Conservation (phyloP, 306 rosid species). For the Dryas octopetala region DNA sequence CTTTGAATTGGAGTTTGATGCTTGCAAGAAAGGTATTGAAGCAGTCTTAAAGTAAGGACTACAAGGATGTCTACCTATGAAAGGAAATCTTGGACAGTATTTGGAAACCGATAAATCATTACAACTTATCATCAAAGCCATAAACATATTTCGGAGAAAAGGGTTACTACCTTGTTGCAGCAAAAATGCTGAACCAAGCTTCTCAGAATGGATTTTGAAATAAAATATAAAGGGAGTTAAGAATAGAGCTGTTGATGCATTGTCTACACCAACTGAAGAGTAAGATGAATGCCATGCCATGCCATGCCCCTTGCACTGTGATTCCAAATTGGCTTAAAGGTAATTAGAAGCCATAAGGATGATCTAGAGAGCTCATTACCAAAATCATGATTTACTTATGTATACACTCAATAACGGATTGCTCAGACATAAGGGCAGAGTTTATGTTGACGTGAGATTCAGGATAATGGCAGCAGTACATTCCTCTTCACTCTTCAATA, state of each 20-base stretch:
- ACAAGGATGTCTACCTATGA: background rate
- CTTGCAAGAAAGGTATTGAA: background rate
- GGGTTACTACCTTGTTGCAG: background rate
- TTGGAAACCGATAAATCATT: background rate
- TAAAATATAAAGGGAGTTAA: background rate
- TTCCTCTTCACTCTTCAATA: no score
- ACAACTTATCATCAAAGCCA: background rate
- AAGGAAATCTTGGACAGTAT: background rate
- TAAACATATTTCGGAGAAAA: background rate
- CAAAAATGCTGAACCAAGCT: background rate
- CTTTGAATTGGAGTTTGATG: no score
- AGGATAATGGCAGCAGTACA: no score
- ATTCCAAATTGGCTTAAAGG: background rate
- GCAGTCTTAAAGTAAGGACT: background rate
- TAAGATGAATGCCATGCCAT: background rate
- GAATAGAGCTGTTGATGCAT: background rate
- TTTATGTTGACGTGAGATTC: no score
- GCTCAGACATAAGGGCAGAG: no score
- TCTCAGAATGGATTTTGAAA: background rate
- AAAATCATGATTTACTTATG: no score
- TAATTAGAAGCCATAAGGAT: no score
- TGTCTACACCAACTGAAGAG: background rate
- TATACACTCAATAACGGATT: no score
- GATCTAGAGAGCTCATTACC: no score
- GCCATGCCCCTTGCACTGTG: no score